Conservation (phyloP, 805 yeast genomes). For the Sugiyamaella lignohabitans region DNA sequence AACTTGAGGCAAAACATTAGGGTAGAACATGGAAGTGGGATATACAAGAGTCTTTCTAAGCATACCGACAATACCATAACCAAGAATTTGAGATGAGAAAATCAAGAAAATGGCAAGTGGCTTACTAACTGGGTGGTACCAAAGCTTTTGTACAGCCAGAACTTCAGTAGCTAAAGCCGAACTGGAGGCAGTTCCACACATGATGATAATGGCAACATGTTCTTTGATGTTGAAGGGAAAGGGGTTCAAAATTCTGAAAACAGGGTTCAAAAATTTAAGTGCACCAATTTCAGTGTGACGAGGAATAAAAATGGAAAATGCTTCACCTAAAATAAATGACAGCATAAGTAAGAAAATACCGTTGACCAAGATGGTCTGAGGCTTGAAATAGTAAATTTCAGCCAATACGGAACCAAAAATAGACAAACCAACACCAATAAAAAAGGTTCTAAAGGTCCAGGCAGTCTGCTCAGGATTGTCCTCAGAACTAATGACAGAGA, state of each 20-base stretch:
- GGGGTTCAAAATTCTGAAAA: constrained; percentile 32
- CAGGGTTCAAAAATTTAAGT: constrained; percentile 17
- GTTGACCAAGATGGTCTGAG: constrained; percentile 32
- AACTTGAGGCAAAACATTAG: constrained; percentile 51
- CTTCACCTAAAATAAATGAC: constrained; percentile 31
- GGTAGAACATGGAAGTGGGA: constrained; percentile 61
- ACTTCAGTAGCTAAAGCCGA: constrained; percentile 42
- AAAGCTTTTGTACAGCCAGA: constrained; percentile 31
- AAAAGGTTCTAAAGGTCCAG: constrained; percentile 37
- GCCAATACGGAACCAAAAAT: constrained; percentile 34
- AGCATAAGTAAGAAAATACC: constrained; percentile 33
- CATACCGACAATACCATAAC: constrained; percentile 61
- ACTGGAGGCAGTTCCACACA: constrained; percentile 31
- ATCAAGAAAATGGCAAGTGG: constrained; percentile 28
- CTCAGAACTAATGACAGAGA: constrained; percentile 14
- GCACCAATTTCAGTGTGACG: constrained; percentile 12
- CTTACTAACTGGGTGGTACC: constrained; percentile 30
- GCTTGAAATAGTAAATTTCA: constrained; percentile 34
- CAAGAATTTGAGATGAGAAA: constrained; percentile 49
- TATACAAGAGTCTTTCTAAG: constrained; percentile 52
- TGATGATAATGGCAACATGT: constrained; percentile 38
- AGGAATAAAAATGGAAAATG: constrained; percentile 27
- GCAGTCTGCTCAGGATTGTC: constrained; percentile 35
- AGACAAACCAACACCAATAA: constrained; percentile 32
- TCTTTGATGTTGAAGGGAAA: constrained; percentile 43